Conservation (phyloP, 495 filamentous ascomycete genomes). For the Lophiotrema nucula region DNA sequence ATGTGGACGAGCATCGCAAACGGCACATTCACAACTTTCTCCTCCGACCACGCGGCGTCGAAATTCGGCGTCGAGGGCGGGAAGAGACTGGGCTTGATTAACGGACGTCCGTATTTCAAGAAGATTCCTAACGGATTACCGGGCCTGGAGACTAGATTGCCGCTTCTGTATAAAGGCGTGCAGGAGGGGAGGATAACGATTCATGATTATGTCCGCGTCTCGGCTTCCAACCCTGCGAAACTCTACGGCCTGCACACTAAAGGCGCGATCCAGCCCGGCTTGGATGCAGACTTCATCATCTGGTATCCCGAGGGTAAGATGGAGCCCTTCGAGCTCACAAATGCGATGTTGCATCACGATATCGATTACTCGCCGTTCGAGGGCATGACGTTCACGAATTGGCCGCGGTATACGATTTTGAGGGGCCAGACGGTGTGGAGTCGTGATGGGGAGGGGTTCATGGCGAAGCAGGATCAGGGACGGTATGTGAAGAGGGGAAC, state of each 20-base stretch:
- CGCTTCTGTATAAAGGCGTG: not conserved
- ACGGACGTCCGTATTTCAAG: not conserved
- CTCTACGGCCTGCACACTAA: not conserved
- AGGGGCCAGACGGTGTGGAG: constrained; percentile 1
- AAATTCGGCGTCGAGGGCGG: not conserved
- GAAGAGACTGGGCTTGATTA: not conserved
- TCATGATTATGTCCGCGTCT: not conserved
- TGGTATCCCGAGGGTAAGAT: constrained; percentile 4
- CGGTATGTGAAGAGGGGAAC: not conserved
- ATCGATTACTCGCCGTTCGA: constrained; percentile 8
- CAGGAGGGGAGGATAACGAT: not conserved
- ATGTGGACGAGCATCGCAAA: constrained; percentile 1
- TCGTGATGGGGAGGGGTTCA: not conserved
- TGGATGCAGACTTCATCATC: not conserved
- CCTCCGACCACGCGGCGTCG: not conserved
- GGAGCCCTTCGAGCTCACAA: not conserved
- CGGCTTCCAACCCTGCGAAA: constrained; percentile 1
- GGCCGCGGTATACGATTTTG: constrained; percentile 7
- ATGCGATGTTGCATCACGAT: constrained; percentile 6
- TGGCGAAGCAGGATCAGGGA: not conserved
- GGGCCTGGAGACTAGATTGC: not conserved
- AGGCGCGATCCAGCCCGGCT: not conserved
- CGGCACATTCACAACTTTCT: constrained; percentile 7
- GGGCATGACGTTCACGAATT: constrained; percentile 3
- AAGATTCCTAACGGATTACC: constrained; percentile 5